Evolutionary conservation across 2,329 filamentous ascomycete genomes (phyloP), one percentile per base, ranked within the genome.

Genomic region (Capronia americana): DNA sequence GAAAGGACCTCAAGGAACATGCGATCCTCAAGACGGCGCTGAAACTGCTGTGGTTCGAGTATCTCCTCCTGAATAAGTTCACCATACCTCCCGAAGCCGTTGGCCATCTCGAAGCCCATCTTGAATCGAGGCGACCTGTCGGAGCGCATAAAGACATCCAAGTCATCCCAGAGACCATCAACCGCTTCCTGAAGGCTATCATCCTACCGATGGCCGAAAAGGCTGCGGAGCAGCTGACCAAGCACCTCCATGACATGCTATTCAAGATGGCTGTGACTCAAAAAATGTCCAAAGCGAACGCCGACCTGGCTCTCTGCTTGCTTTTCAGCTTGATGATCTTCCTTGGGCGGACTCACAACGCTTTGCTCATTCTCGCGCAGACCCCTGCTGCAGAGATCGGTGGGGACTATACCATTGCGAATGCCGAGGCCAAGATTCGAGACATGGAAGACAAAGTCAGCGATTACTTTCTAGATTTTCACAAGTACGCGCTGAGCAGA

Each of bases 401-500:
- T 12, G 46, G 38, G 50, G 28, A 48, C 7, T 65, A 63, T 48
- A 23, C 61, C 17, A 20, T 17, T 17, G 55, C 51, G 28, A 44
- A 65, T 32, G 61, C 57, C 17, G 28, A 67, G 38, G 41, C n/a
- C 34, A 57, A 60, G 44, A 69, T 71, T n/a, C 48, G 55, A 14
- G 61, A 66, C 20, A 68, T 71, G 60, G 69, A 71, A 44, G 57
- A 68, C 17, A 51, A 51, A 14, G 57, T 71, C 7, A 32, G 56
- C 26, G 68, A 66, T 17, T 68, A 68, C 23, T 54, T 69, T 24
- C 50, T 69, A n/a, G 58, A 57, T 10, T 69, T 71, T 46, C 69
- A 71, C 63, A 61, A 62, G 38, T 71, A 67, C 61, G 64, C 69
- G 28, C 59, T 70, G 44, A 67, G 63, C 60, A 57, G 67, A 53